These are phyloP conservation scores for Solanum hybrid DNA, from an alignment of 305 asterid species.

Conservation along the genomic window DNA sequence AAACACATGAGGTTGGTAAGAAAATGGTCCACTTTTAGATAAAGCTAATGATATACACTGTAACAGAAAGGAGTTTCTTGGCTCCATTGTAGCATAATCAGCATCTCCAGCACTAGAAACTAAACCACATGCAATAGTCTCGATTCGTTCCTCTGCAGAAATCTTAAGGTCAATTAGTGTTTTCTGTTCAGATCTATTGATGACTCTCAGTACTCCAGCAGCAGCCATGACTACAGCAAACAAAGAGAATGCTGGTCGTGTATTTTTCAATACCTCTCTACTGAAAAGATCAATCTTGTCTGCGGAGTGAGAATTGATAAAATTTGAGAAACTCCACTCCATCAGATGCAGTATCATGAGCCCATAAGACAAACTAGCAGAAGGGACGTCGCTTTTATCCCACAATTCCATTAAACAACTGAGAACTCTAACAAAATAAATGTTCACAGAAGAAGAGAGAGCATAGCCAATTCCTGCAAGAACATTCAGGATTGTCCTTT, in stretches of 20 bases:
- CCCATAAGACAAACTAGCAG: constrained; percentile 42
- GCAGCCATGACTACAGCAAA: constrained; percentile 66
- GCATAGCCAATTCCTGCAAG: constrained; percentile 85
- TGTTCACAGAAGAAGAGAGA: constrained; percentile 42
- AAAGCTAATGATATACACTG: constrained; percentile 63
- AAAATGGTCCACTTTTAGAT: constrained; percentile 57
- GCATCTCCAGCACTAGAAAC: constrained; percentile 24
- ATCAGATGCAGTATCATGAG: constrained; percentile 75
- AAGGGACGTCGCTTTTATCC: constrained; percentile 47
- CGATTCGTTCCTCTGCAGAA: constrained; percentile 46
- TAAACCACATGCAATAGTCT: constrained; percentile 30
- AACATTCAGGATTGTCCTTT: constrained; percentile 38
- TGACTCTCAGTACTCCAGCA: constrained; percentile 67
- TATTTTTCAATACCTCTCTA: constrained; percentile 35
- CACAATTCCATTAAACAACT: constrained; percentile 47
- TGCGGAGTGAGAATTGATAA: constrained; percentile 29
- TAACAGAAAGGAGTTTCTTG: constrained; percentile 31
- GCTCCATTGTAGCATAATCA: constrained; percentile 14
- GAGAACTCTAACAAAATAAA: constrained; percentile 35
- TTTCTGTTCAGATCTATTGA: constrained; percentile 58
- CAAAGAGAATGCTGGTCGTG: constrained; percentile 33
- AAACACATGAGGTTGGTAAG: constrained; percentile 38
- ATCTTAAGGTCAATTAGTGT: constrained; percentile 33
- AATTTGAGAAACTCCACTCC: constrained; percentile 70
- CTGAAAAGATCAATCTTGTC: constrained; percentile 39